Evolutionary conservation across 73 alveolate species (phyloP), one percentile per base, ranked within the genome.

Genomic region (Durusdinium trenchii): DNA sequence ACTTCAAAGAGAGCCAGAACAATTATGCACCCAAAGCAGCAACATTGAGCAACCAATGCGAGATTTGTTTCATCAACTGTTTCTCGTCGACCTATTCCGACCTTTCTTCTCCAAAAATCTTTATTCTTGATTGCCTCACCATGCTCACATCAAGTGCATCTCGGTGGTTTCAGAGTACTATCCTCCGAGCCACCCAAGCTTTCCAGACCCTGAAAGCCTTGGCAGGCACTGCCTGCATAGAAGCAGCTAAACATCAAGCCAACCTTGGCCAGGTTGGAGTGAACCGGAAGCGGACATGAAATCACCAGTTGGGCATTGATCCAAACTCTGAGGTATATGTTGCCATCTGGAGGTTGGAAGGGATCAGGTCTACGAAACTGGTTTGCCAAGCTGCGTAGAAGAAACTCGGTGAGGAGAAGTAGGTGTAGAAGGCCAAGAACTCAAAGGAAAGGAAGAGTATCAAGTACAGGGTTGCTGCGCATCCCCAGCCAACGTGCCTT

Each of bases 221-320:
- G n/a, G n/a, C n/a, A n/a, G n/a, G 87, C 87, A 7, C 60, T 38
- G 45, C 30, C 28, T 4, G 98, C 98, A 30, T 35, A 91, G 75
- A 91, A 91, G 60, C 98, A 91, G 26, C 76, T 69, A 57, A 91
- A 91, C 98, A 91, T 91, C 48, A 91, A 89, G 57, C 98, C 98
- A 9, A 76, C 96, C 71, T 90, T 35, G 71, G 71, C 83, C 54
- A 45, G 35, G 92, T 47, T 81, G 12, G 92, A 52, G 30, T 23
- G 73, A 23, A 60, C 73, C 73, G 30, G 30, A 60, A 60, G 1
- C 30, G 18, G 73, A 32, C 3, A 60, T 60, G 23, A 16, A 57
- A 16, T 57, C n/a, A n/a, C n/a, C 69, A 12, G 23, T 60, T 60
- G 73, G n/a, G n/a, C n/a, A 60, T 60, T 2, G 4, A 23, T 60